These are phyloP conservation scores for Cryptosporidium ubiquitum DNA, from an alignment of 169 alveolate genomes.

Conservation along the genomic window DNA sequence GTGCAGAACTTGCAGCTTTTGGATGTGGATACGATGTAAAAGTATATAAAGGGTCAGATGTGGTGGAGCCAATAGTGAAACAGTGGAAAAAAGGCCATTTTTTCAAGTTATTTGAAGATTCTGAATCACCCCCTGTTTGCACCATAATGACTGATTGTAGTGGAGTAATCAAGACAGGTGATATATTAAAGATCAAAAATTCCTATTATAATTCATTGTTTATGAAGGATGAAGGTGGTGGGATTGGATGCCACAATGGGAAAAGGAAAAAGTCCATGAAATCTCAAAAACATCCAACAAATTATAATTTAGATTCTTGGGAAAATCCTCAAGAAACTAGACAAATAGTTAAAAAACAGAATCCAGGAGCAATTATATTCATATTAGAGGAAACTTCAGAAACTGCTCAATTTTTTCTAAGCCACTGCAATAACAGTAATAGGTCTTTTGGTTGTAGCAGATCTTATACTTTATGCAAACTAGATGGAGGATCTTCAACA, in stretches of 20 bases:
- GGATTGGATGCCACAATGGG: neutral
- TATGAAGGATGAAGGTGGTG: conserved; percentile 6
- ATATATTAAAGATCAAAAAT: conserved; percentile 22
- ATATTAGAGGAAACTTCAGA: conserved; percentile 62
- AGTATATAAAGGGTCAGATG: conserved; percentile 56
- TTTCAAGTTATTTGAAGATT: conserved; percentile 16
- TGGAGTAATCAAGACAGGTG: conserved; percentile 37
- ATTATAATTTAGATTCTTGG: neutral
- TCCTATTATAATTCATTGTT: conserved; percentile 1
- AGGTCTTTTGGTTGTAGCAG: conserved; percentile 15
- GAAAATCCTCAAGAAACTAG: neutral
- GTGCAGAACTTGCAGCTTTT: conserved; percentile 47
- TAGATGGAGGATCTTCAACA: conserved; percentile 6
- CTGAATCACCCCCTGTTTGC: conserved; percentile 54
- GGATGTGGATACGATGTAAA: conserved; percentile 66
- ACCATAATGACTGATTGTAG: conserved; percentile 73
- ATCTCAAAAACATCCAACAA: neutral
- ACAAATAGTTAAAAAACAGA: neutral
- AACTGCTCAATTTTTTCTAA: conserved; percentile 31
- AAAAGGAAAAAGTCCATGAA: neutral
- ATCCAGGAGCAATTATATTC: conserved; percentile 57
- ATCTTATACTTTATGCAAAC: conserved; percentile 24
- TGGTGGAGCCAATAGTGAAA: conserved; percentile 58
- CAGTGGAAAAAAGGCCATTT: conserved; percentile 74
- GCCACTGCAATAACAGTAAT: conserved; percentile 18